phyloP scores from a whole-genome alignment of 2,329 filamentous ascomycete genomes.

The Hymenoscyphus scutula region DNA sequence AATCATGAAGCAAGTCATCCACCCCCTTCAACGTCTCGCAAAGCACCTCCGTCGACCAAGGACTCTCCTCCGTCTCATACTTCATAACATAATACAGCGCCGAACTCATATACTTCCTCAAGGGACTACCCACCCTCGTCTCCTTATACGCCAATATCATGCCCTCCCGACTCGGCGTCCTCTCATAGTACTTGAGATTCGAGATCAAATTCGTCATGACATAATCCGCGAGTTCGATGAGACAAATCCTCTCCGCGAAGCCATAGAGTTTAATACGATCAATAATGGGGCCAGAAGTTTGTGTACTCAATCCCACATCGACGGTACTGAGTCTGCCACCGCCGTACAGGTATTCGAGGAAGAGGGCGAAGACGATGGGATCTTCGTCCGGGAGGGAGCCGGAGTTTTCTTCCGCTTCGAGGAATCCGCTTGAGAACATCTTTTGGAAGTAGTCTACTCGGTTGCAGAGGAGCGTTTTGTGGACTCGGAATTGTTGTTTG shows the following conservation, averaged over 20 bases:
- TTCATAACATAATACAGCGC: conserved; percentile 13
- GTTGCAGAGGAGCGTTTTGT: conserved; percentile 19
- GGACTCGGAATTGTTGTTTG: conserved; percentile 16
- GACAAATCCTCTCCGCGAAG: conserved; percentile 9
- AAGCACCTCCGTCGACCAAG: conserved; percentile 6
- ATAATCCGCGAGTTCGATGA: conserved; percentile 9
- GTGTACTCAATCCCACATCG: conserved; percentile 10
- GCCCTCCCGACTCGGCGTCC: conserved; percentile 7
- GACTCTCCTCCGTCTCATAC: conserved; percentile 10
- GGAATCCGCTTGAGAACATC: conserved; percentile 22
- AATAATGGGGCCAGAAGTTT: conserved; percentile 3
- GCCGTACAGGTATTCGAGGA: conserved; percentile 22
- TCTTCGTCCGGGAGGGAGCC: conserved; percentile 20
- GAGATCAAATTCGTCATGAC: conserved; percentile 16
- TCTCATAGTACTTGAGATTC: conserved; percentile 9
- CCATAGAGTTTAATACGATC: conserved; percentile 14
- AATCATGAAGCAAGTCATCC: conserved; percentile 11
- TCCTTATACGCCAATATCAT: conserved; percentile 10
- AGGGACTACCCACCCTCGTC: conserved; percentile 7
- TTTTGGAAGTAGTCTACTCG: conserved; percentile 21
- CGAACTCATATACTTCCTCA: conserved; percentile 10
- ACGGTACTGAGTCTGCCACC: conserved; percentile 7
- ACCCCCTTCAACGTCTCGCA: conserved; percentile 7
- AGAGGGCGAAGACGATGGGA: conserved; percentile 17
- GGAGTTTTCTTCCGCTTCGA: conserved; percentile 14